Evolutionary conservation across 2,329 filamentous ascomycete genomes (phyloP).

Genomic region (Elsinoe perseae): DNA sequence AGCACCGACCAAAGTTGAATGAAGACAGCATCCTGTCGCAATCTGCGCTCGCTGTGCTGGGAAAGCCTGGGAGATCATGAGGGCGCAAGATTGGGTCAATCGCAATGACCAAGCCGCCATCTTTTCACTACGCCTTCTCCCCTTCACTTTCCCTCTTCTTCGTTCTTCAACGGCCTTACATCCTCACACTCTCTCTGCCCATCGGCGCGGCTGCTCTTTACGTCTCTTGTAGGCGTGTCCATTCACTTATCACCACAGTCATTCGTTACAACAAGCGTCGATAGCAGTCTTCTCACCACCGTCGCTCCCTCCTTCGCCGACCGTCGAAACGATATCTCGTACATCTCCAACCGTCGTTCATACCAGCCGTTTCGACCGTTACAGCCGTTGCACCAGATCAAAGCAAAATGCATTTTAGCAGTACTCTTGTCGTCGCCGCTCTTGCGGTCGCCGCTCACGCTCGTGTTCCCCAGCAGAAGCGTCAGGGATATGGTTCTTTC

Average conservation of each 20-base stretch:
- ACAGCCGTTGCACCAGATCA: background rate
- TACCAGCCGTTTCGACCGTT: conserved; percentile 1
- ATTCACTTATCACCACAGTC: conserved; percentile 18
- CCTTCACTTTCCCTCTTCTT: background rate
- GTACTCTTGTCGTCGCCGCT: conserved; percentile 17
- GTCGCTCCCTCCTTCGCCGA: conserved; percentile 16
- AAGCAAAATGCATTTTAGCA: conserved; percentile 20
- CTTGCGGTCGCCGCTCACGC: conserved; percentile 18
- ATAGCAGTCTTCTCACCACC: conserved; percentile 8
- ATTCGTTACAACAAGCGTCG: conserved; percentile 12
- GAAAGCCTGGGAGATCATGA: conserved; percentile 15
- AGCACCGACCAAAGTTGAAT: conserved; percentile 12
- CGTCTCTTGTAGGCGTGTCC: conserved; percentile 14
- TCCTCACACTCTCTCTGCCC: conserved; percentile 5
- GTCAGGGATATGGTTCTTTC: conserved; percentile 17
- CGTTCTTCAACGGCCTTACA: conserved; percentile 15
- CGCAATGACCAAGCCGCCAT: conserved; percentile 2
- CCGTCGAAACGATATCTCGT: conserved; percentile 15
- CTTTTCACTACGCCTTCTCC: conserved; percentile 2
- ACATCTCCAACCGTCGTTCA: conserved; percentile 9
- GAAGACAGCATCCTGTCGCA: conserved; percentile 9
- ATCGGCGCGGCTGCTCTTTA: conserved; percentile 7
- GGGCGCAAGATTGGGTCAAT: conserved; percentile 10
- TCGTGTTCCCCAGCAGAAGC: conserved; percentile 15
- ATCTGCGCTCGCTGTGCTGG: conserved; percentile 9